Evolutionary conservation across 768 basidiomycete genomes (phyloP).

Genomic region (Phlebiopsis gigantea): DNA sequence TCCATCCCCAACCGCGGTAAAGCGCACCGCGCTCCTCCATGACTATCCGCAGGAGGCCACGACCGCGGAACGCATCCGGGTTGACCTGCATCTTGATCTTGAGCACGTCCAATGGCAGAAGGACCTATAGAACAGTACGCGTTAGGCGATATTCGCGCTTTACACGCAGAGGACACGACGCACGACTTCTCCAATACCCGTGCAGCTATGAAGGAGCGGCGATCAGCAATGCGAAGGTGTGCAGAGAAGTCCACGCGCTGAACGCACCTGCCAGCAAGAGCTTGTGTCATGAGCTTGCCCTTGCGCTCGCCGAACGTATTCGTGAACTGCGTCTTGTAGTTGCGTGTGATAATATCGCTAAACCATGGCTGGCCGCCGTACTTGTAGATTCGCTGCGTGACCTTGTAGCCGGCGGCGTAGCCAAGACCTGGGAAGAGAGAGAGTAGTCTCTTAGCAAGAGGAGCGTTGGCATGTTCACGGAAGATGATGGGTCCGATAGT

Average conservation of each 20-base stretch:
- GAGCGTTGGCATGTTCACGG: constrained; percentile 70
- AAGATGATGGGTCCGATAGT: constrained; percentile 79
- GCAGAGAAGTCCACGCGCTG: not conserved
- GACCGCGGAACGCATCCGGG: constrained; percentile 95
- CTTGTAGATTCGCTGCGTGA: constrained; percentile 92
- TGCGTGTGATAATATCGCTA: constrained; percentile 80
- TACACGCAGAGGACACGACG: constrained; percentile 18
- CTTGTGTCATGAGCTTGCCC: constrained; percentile 95
- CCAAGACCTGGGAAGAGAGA: constrained; percentile 98
- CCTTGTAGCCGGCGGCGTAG: constrained; percentile 97
- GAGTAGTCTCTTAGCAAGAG: constrained; percentile 63
- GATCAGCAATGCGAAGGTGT: not conserved
- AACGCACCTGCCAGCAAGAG: constrained; percentile 83
- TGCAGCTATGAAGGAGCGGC: constrained; percentile 34
- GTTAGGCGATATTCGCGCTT: not conserved
- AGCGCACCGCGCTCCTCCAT: constrained; percentile 87
- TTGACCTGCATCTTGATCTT: constrained; percentile 99
- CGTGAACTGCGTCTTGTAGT: constrained; percentile 80
- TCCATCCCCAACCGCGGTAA: constrained; percentile 99
- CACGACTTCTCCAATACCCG: constrained; percentile 93
- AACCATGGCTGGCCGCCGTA: constrained; percentile 99
- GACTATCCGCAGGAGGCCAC: constrained; percentile 85
- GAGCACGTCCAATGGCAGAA: constrained; percentile 93
- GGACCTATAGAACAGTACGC: constrained; percentile 43
- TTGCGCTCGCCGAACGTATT: constrained; percentile 88